Conservation (phyloP, 768 basidiomycete species). For the Tulasnella sp. region DNA sequence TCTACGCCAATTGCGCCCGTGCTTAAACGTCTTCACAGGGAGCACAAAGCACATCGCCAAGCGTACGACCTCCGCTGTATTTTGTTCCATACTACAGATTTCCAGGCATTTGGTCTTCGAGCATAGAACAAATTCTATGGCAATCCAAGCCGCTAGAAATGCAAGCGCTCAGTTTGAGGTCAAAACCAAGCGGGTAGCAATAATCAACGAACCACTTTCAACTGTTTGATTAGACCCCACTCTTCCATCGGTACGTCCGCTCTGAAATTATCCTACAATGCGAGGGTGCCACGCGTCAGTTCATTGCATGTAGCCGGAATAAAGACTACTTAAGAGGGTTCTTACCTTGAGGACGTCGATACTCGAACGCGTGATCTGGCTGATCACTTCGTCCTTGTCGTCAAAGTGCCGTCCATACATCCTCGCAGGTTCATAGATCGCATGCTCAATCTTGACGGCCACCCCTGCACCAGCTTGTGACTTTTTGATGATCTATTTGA, state of each 20-base stretch:
- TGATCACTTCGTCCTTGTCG: constrained; percentile 89
- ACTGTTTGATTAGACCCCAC: constrained; percentile 81
- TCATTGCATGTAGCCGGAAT: too few relatives aligned
- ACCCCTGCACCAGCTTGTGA: constrained; percentile 92
- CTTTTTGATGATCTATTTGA: constrained; percentile 71
- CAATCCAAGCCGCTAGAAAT: too few relatives aligned
- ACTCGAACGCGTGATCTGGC: constrained; percentile 81
- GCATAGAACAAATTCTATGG: too few relatives aligned
- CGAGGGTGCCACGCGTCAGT: too few relatives aligned
- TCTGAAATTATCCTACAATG: constrained; percentile 65
- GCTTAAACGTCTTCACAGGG: too few relatives aligned
- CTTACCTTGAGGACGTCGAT: constrained; percentile 90
- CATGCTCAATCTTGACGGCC: constrained; percentile 97
- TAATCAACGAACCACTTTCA: constrained; percentile 62
- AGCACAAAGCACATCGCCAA: too few relatives aligned
- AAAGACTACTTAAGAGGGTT: constrained; percentile 13
- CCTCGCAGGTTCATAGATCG: constrained; percentile 88
- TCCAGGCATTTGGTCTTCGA: too few relatives aligned
- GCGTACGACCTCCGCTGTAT: too few relatives aligned
- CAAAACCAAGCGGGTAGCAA: too few relatives aligned
- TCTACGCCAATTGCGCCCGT: too few relatives aligned
- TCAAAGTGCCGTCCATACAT: constrained; percentile 95
- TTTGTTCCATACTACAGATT: too few relatives aligned
- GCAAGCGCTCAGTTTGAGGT: background rate
- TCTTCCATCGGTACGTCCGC: constrained; percentile 82